These are phyloP conservation scores for Globisporangium okanoganense DNA, from an alignment of 352 stramenopile species.

Conservation along the genomic window DNA sequence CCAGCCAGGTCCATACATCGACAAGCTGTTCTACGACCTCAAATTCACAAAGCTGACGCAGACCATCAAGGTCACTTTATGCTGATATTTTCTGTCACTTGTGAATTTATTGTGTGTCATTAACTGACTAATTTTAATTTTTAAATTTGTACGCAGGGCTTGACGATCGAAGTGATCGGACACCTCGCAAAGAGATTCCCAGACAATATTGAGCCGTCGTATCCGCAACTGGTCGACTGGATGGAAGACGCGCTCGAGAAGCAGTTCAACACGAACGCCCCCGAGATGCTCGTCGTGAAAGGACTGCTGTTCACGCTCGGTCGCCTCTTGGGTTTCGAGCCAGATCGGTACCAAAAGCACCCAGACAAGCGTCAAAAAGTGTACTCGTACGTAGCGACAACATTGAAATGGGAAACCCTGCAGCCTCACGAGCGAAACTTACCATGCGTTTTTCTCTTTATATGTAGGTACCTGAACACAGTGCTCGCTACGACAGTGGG, in stretches of 20 bases:
- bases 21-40: slow-evolving; percentile 75
- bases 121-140: not conserved
- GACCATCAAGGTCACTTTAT: slow-evolving; percentile 43
- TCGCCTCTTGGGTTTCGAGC: slow-evolving; percentile 48
- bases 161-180: slow-evolving; percentile 63
- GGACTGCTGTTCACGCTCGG: slow-evolving; percentile 61
- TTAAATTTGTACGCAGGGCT: no score
- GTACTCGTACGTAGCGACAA: slow-evolving; percentile 41
- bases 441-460: slow-evolving; percentile 11
- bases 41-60: slow-evolving; percentile 71
- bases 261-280: slow-evolving; percentile 57
- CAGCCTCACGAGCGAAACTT: not conserved
- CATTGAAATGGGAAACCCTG: not conserved
- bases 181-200: slow-evolving; percentile 55
- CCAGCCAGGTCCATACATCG: slow-evolving; percentile 44
- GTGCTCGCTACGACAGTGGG: slow-evolving; percentile 56
- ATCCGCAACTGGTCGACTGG: slow-evolving; percentile 46
- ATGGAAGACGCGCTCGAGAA: slow-evolving; percentile 70
- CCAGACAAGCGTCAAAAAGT: slow-evolving; percentile 44
- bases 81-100: not conserved
- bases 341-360: slow-evolving; percentile 37
- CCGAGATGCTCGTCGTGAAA: slow-evolving; percentile 76
- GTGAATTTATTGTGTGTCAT: not conserved
- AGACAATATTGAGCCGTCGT: slow-evolving; percentile 22
- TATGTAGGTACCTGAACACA: slow-evolving; percentile 47